A percentile compares a stretch with the other conserved stretches of the same genome.
These are phyloP conservation scores for Pholiota conissans DNA, from an alignment of 768 basidiomycete genomes.

Conservation along the genomic window DNA sequence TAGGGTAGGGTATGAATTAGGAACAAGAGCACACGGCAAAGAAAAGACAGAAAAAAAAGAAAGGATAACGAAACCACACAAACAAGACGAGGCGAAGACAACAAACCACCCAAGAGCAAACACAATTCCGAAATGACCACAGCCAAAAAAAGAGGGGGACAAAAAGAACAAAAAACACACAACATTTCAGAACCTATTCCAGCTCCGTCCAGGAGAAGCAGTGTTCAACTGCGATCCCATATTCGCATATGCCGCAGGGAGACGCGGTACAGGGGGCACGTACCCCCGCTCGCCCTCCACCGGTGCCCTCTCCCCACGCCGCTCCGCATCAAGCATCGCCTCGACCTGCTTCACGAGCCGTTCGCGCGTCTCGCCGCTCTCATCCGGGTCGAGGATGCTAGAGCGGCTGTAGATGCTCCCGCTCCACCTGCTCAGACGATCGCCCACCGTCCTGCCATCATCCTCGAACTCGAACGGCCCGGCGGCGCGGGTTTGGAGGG, in stretches of 20 bases:
- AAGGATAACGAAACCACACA: background rate
- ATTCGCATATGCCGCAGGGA: constrained; percentile 33
- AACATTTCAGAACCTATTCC: constrained; percentile 30
- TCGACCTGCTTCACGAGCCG: constrained; percentile 53
- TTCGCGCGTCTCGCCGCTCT: constrained; percentile 46
- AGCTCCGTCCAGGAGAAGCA: constrained; percentile 21
- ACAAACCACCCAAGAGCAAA: background rate
- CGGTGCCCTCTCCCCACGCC: constrained; percentile 6
- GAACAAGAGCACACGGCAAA: background rate
- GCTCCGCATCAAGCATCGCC: constrained; percentile 40
- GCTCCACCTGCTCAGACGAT: constrained; percentile 42
- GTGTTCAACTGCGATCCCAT: constrained; percentile 2
- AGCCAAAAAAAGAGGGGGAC: background rate
- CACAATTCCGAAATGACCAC: background rate
- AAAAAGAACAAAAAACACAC: constrained; percentile 11
- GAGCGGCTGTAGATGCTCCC: constrained; percentile 48
- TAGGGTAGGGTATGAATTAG: too few relatives aligned
- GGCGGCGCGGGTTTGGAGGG: background rate
- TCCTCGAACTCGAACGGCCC: constrained; percentile 27
- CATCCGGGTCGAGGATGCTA: constrained; percentile 53
- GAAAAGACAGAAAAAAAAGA: background rate
- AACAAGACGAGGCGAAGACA: constrained; percentile 4
- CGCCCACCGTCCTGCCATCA: constrained; percentile 23
- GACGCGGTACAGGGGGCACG: constrained; percentile 46
- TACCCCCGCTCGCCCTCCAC: background rate